These are phyloP conservation scores for Ophiostoma sp. DNA, from an alignment of 2,329 filamentous ascomycete genomes.

Conservation along the genomic window DNA sequence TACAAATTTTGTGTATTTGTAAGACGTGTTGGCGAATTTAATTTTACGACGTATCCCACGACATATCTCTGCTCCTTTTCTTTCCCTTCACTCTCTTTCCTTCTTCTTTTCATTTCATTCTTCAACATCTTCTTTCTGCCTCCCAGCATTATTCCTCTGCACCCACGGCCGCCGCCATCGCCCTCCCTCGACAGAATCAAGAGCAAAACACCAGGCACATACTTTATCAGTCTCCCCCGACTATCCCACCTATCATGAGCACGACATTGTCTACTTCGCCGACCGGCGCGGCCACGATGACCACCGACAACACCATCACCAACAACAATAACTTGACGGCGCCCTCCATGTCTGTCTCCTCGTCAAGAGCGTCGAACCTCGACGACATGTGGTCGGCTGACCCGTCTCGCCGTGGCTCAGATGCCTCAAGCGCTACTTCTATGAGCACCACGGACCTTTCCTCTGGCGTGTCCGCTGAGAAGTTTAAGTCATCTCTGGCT, in stretches of 20 bases:
- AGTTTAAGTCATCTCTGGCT: not conserved
- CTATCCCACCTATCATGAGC: not conserved
- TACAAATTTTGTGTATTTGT: not conserved
- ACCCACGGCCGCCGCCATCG: not conserved
- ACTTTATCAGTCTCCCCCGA: not conserved
- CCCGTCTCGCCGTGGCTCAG: constrained; percentile 28
- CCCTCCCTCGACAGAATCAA: not conserved
- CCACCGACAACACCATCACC: not conserved
- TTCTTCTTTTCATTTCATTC: not conserved
- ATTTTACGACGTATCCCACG: too few species aligned
- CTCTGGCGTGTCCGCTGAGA: not conserved
- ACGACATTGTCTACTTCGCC: not conserved
- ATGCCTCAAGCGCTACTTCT: constrained; percentile 20
- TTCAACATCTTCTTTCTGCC: not conserved
- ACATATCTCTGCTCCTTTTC: not conserved
- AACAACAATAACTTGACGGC: constrained; percentile 1
- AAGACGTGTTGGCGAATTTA: not conserved
- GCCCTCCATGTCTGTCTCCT: constrained; percentile 21
- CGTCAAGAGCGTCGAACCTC: not conserved
- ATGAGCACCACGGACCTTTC: not conserved
- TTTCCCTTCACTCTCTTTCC: not conserved
- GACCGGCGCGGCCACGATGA: not conserved
- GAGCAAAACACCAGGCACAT: not conserved
- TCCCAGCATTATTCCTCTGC: not conserved
- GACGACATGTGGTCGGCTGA: constrained; percentile 24